These are phyloP conservation scores for Peniophora sp. DNA, from an alignment of 1,284 basidiomycete species.

Conservation along the genomic window DNA sequence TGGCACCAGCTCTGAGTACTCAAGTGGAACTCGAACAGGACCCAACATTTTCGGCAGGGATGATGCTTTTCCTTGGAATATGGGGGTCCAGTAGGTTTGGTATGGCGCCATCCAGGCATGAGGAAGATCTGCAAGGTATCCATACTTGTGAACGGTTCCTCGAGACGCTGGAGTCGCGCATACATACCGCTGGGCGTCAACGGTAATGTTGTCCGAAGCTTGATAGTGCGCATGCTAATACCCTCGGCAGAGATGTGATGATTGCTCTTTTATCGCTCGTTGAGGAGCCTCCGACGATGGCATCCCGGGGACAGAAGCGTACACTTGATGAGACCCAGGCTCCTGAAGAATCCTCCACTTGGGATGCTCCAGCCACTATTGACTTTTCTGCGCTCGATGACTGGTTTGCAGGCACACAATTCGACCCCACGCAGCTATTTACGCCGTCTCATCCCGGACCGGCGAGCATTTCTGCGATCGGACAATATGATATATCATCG, in stretches of 20 bases:
- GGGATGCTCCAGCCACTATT: not conserved
- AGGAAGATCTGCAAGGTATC: constrained; percentile 63
- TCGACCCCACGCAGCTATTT: not conserved
- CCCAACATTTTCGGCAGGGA: constrained; percentile 50
- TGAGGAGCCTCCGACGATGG: constrained; percentile 51
- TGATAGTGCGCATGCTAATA: constrained; percentile 21
- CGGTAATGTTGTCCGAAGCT: constrained; percentile 30
- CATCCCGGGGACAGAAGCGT: constrained; percentile 42
- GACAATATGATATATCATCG: too few relatives aligned
- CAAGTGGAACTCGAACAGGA: constrained; percentile 14
- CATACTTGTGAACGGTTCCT: constrained; percentile 55
- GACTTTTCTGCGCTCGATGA: not conserved
- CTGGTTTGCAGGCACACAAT: not conserved
- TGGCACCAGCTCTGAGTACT: not conserved
- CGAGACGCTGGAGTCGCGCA: constrained; percentile 27
- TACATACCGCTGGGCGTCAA: constrained; percentile 18
- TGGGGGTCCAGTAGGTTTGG: constrained; percentile 55
- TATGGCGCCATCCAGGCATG: constrained; percentile 36
- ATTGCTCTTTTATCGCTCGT: constrained; percentile 58
- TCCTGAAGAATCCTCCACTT: not conserved
- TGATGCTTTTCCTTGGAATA: constrained; percentile 66
- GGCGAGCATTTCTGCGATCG: constrained; percentile 8
- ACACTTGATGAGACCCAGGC: constrained; percentile 32
- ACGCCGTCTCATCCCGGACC: constrained; percentile 1
- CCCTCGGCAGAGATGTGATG: constrained; percentile 45